A percentile compares a stretch with the other conserved stretches of the same genome.
These are phyloP conservation scores for Hevea brasiliensis DNA, from an alignment of 345 rosid species.

Conservation along the genomic window DNA sequence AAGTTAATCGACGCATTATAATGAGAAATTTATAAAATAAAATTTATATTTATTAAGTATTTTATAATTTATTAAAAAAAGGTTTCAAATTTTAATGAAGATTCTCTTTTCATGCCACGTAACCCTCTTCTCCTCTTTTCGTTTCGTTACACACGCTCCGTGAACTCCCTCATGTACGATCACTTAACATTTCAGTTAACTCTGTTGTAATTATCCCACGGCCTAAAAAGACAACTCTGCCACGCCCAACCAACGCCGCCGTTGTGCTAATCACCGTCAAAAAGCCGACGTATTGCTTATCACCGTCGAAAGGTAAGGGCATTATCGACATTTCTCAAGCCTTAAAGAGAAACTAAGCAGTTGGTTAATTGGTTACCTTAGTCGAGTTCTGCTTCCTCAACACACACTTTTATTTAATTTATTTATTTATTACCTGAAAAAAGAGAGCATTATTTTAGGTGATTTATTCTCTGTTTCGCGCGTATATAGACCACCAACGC, in stretches of 20 bases:
- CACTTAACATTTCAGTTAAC: neutral
- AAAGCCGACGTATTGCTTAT: neutral
- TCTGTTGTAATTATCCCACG: slow-evolving; percentile 1
- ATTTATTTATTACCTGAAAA: neutral
- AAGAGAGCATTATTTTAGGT: slow-evolving; percentile 19
- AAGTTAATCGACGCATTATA: too few species aligned
- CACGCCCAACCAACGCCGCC: neutral
- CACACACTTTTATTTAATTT: neutral
- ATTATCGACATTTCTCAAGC: slow-evolving; percentile 9
- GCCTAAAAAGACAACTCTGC: neutral
- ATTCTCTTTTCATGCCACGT: slow-evolving; percentile 27
- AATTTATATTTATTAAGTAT: too few species aligned
- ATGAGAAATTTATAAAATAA: too few species aligned
- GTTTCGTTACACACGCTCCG: neutral
- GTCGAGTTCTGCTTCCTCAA: neutral
- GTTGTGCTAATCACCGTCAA: neutral
- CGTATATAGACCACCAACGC: slow-evolving; percentile 54
- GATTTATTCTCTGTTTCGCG: slow-evolving; percentile 54
- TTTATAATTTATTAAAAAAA: too few species aligned
- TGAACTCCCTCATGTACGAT: slow-evolving; percentile 4
- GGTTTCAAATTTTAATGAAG: slow-evolving; percentile 21
- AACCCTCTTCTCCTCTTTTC: neutral
- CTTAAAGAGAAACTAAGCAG: neutral
- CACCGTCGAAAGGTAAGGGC: neutral
- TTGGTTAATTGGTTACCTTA: neutral